Evolutionary conservation across 805 yeast genomes (phyloP).

Genomic region (Saccharomycopsis sp.): DNA sequence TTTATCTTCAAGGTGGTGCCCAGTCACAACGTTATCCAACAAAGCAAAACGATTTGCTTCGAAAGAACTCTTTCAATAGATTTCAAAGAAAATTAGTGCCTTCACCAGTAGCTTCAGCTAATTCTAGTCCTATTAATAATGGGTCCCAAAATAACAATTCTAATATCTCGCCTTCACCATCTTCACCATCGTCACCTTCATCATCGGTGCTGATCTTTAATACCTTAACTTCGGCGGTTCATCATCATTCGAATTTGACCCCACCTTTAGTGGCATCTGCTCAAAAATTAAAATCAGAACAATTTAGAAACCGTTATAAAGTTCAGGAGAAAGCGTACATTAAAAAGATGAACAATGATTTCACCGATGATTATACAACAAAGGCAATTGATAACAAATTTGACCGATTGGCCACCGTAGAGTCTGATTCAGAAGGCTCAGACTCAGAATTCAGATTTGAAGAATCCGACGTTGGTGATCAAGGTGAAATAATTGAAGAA

Average conservation of each 20-base stretch:
- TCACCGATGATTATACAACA: constrained; percentile 65
- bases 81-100: constrained; percentile 3
- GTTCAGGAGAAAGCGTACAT: constrained; percentile 63
- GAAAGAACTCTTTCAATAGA: constrained; percentile 7
- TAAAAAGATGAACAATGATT: constrained; percentile 52
- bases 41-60: not conserved
- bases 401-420: constrained; percentile 9
- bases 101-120: not conserved
- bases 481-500: constrained; percentile 23
- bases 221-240: not conserved
- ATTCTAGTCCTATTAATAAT: not conserved
- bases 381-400: constrained; percentile 45
- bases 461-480: constrained; percentile 23
- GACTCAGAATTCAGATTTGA: constrained; percentile 17
- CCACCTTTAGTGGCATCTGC: not conserved
- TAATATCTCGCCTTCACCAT: not conserved
- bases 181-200: constrained; percentile 11
- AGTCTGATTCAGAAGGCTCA: constrained; percentile 11
- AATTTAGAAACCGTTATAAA: constrained; percentile 22
- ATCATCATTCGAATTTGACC: not conserved
- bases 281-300: constrained; percentile 4
- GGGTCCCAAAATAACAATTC: no score
- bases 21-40: constrained; percentile 9
- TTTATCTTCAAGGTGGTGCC: constrained; percentile 11
- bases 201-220: not conserved